Conservation (phyloP, 495 filamentous ascomycete genomes). For the Neurospora discreta region DNA sequence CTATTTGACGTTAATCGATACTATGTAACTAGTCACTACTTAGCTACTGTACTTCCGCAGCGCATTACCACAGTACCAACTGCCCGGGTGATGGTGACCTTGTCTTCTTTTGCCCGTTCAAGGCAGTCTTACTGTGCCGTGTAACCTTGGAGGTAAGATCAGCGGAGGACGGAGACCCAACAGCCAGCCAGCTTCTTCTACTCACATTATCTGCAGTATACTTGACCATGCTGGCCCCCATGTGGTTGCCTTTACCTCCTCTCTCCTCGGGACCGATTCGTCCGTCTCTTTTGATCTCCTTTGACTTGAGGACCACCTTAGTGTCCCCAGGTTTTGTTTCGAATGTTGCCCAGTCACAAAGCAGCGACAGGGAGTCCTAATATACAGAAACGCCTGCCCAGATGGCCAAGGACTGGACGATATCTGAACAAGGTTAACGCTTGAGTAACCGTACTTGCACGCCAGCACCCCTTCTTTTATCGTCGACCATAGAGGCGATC, state of each 20-base stretch:
- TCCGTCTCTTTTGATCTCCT: not conserved
- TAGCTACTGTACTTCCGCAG: not conserved
- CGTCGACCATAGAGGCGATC: not conserved
- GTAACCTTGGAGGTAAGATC: not conserved
- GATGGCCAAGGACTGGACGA: not conserved
- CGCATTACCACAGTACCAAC: not conserved
- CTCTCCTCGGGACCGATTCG: not conserved
- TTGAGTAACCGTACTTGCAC: not conserved
- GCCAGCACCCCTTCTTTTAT: not conserved
- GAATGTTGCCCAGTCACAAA: not conserved
- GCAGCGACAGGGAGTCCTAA: not conserved
- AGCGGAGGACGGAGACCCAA: not conserved
- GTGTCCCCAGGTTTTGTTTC: not conserved
- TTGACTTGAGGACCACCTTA: not conserved
- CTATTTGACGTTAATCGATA: not conserved
- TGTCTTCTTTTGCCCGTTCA: not conserved
- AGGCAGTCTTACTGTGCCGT: not conserved
- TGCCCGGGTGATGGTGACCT: not conserved
- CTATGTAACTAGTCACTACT: not conserved
- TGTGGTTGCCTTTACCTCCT: not conserved
- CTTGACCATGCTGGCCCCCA: not conserved
- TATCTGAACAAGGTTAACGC: not conserved
- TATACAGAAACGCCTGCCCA: not conserved
- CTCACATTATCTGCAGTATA: not conserved
- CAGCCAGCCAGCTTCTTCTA: not conserved